Conservation (phyloP, 2,329 filamentous ascomycete species). For the Sporothrix sp. region DNA sequence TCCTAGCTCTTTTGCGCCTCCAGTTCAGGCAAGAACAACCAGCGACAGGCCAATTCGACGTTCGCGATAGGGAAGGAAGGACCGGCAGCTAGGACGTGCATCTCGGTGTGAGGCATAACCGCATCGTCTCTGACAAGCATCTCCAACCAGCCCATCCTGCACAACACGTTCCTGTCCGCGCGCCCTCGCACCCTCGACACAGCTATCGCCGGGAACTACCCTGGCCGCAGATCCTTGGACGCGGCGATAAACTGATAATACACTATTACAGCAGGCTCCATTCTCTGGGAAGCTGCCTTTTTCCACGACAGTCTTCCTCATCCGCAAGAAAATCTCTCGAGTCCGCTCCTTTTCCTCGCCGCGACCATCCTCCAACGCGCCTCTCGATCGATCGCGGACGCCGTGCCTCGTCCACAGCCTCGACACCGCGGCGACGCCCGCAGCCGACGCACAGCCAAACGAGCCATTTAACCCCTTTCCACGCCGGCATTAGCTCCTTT, state of each 20-base stretch:
- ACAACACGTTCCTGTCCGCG: too few relatives aligned
- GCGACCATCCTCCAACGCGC: neutral
- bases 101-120: too few relatives aligned
- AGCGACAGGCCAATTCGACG: neutral
- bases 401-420: neutral
- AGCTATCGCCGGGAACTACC: neutral
- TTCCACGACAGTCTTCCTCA: neutral
- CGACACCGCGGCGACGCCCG: neutral
- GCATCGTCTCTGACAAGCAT: too few relatives aligned
- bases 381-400: too few relatives aligned
- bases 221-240: too few relatives aligned
- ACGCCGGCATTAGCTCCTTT: neutral
- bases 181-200: neutral
- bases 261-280: neutral
- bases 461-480: neutral
- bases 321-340: neutral
- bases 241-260: neutral
- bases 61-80: constrained; percentile 11
- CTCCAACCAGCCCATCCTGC: too few relatives aligned
- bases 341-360: neutral
- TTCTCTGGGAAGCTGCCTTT: neutral
- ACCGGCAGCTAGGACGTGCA: too few relatives aligned
- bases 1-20: neutral
- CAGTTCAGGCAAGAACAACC: constrained; percentile 2
- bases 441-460: neutral